Conservation (phyloP, 129 eudicot species). For the Arctium minus region DNA sequence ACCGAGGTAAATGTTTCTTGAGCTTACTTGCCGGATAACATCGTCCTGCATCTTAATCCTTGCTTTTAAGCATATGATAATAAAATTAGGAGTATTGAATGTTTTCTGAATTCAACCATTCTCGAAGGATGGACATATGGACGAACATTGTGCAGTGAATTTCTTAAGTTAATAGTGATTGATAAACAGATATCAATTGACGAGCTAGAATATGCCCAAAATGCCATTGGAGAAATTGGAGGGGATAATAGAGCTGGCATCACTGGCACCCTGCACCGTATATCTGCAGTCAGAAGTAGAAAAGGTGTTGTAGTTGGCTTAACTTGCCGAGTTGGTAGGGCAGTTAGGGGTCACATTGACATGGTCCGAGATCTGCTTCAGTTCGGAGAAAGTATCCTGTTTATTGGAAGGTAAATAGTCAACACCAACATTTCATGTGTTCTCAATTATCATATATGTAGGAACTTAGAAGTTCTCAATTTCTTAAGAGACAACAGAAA, state of each 20-base stretch:
- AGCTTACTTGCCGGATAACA: background rate
- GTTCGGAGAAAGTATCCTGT: conserved; percentile 74
- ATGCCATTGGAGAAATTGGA: conserved; percentile 75
- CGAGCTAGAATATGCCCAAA: conserved; percentile 67
- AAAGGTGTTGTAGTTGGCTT: conserved; percentile 58
- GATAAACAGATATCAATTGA: conserved; percentile 49
- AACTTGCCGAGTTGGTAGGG: conserved; percentile 84
- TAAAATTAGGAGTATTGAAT: background rate
- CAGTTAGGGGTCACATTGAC: conserved; percentile 51
- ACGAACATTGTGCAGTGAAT: background rate
- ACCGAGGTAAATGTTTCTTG: conserved; percentile 50
- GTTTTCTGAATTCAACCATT: background rate
- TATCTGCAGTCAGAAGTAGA: conserved; percentile 74
- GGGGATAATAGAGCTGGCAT: conserved; percentile 84
- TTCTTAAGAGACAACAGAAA: background rate
- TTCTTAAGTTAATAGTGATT: background rate
- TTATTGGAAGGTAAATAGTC: conserved; percentile 70
- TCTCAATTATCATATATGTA: background rate
- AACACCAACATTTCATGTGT: background rate
- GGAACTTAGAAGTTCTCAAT: background rate
- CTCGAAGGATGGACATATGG: background rate
- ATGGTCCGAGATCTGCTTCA: conserved; percentile 78
- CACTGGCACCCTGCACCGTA: conserved; percentile 75
- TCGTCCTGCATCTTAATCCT: background rate
- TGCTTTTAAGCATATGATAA: background rate